Conservation (phyloP, 2,329 filamentous ascomycete genomes). For the Aureobasidium sp. region DNA sequence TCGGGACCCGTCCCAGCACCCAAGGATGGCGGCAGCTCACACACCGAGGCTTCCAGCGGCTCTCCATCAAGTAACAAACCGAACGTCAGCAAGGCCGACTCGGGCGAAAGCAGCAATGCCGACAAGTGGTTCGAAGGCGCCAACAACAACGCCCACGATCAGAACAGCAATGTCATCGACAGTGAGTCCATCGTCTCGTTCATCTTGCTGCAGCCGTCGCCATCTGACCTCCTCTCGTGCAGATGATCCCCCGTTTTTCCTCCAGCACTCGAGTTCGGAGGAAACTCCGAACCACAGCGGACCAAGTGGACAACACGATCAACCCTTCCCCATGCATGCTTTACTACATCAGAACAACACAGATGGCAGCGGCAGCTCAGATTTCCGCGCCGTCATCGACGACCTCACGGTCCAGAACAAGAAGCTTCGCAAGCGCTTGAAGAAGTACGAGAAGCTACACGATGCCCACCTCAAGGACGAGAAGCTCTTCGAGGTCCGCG, state of each 20-base stretch:
- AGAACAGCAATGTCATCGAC: constrained; percentile 34
- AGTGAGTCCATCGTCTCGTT: constrained; percentile 26
- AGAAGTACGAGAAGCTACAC: constrained; percentile 61
- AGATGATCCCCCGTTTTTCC: constrained; percentile 40
- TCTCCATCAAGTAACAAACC: constrained; percentile 37
- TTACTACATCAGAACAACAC: constrained; percentile 30
- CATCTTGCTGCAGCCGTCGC: not conserved
- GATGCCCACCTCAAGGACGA: constrained; percentile 63
- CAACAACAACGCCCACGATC: constrained; percentile 41
- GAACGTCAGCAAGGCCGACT: constrained; percentile 35
- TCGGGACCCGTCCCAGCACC: constrained; percentile 8
- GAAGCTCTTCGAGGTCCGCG: constrained; percentile 74
- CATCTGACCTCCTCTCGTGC: constrained; percentile 6
- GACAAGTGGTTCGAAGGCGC: constrained; percentile 47
- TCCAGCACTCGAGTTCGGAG: constrained; percentile 36
- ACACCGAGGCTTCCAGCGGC: constrained; percentile 20
- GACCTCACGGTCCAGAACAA: constrained; percentile 81
- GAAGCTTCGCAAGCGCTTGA: constrained; percentile 64
- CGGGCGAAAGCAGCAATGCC: constrained; percentile 46
- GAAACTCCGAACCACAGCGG: constrained; percentile 22
- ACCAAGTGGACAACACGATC: not conserved
- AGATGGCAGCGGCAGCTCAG: constrained; percentile 58
- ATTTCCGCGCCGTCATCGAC: constrained; percentile 77
- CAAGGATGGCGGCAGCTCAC: constrained; percentile 13
- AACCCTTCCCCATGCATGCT: constrained; percentile 23